Base-by-base conservation (phyloP, 441 rosid genomes). In the Aquilaria agallochum region DNA sequence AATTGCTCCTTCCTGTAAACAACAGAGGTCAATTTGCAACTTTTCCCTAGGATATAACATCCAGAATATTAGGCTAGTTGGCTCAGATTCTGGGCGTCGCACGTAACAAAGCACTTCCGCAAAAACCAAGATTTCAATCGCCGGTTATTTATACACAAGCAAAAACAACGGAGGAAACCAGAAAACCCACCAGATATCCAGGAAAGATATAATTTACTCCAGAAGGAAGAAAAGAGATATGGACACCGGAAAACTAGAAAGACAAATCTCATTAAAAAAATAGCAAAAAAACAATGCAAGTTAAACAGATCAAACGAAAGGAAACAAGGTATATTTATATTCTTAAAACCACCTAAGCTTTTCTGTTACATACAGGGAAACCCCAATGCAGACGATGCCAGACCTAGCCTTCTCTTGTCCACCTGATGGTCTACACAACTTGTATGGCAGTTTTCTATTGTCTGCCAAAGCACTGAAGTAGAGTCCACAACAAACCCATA, bases 291-390 rank as follows among this genome's bases (percentile, higher is more conserved):
- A 50, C 63, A 45, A 47, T 13, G 44, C 42, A 59, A 36, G 62
- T 50, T 4, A 53, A 7, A 27, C 12, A 50, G 47, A 66, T 45
- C 44, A 45, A 58, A 47, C 40, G 32, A 20, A 20, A 42, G 50
- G 55, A 66, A 65, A 56, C n/a, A 31, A 53, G 53, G 40, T 42
- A 55, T 51, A 65, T 60, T 57, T 60, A 36, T 54, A 59, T 63
- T 34, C 54, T 10, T 55, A 58, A 62, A 67, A 53, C 2, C 62
- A 46, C 57, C 70, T 58, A 70, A 2, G 42, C 42, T 36, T 8
- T 36, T 5, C 5, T 63, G 68, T 63, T 71, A 67, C 68, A 77
- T 51, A 67, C 3, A 52, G 15, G 30, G 46, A 66, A 63, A 63
- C 69, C 52, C 66, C 59, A 31, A 50, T 55, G 53, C 57, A 65